phyloP scores from a whole-genome alignment of 2,329 filamentous ascomycete genomes.

The Neofusicoccum laricinum region DNA sequence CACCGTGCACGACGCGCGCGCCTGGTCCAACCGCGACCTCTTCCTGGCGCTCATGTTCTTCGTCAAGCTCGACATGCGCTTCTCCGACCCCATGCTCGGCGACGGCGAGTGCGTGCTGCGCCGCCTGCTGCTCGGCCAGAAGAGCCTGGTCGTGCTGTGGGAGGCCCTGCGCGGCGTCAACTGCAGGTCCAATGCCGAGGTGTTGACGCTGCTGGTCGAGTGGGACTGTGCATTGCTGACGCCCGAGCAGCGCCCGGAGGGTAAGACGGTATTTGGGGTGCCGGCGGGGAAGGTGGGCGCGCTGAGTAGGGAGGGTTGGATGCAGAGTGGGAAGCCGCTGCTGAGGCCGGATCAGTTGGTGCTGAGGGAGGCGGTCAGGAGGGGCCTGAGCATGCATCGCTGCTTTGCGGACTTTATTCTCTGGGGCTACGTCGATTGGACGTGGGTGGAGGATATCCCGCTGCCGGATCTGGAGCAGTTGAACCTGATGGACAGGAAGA shows the following conservation, averaged over 20 bases:
- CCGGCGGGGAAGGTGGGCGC: background rate
- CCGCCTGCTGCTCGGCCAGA: conserved; percentile 51
- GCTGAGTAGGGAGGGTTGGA: conserved; percentile 13
- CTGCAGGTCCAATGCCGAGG: conserved; percentile 50
- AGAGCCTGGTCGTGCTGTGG: conserved; percentile 56
- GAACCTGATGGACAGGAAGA: background rate
- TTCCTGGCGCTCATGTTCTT: conserved; percentile 63
- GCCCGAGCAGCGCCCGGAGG: background rate
- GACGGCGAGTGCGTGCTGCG: conserved; percentile 40
- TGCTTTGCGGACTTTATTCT: conserved; percentile 14
- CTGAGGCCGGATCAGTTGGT: conserved; percentile 19
- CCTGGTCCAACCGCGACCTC: conserved; percentile 62
- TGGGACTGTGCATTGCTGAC: conserved; percentile 49
- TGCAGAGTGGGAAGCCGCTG: background rate
- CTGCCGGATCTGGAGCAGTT: background rate
- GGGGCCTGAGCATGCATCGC: conserved; percentile 6
- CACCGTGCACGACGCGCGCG: conserved; percentile 50
- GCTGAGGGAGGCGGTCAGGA: conserved; percentile 13
- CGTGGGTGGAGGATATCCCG: background rate
- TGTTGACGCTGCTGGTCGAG: conserved; percentile 56
- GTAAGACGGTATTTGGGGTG: background rate
- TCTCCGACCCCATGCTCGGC: conserved; percentile 61
- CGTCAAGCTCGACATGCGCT: conserved; percentile 68
- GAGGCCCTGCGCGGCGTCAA: conserved; percentile 57
- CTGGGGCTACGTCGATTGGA: conserved; percentile 11